These are phyloP conservation scores for Backusella sp. DNA, from an alignment of 192 early-diverging fungal genomes.

Conservation along the genomic window DNA sequence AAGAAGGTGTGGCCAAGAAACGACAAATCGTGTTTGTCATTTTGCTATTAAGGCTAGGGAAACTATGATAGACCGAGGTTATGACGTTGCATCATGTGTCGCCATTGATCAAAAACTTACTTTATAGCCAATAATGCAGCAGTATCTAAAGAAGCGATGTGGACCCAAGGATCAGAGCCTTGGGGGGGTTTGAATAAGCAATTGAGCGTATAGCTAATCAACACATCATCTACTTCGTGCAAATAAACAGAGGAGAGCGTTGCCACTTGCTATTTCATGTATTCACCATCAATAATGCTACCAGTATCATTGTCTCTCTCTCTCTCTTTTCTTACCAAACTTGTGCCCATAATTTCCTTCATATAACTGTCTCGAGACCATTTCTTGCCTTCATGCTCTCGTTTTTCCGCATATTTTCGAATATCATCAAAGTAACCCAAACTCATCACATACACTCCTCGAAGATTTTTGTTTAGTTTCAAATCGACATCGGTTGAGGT, in stretches of 20 bases:
- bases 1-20: slow-evolving; percentile 48
- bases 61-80: slow-evolving; percentile 6
- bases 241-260: slow-evolving; percentile 46
- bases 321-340: slow-evolving; percentile 38
- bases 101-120: slow-evolving; percentile 15
- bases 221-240: slow-evolving; percentile 48
- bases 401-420: slow-evolving; percentile 38
- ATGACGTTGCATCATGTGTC: background rate
- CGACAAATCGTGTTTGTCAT: slow-evolving; percentile 47
- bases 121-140: slow-evolving; percentile 42
- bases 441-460: slow-evolving; percentile 48
- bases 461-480: slow-evolving; percentile 40
- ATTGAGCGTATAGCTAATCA: slow-evolving; percentile 39
- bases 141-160: slow-evolving; percentile 39
- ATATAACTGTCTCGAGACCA: slow-evolving; percentile 42
- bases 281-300: background rate
- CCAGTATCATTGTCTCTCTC: background rate
- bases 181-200: slow-evolving; percentile 42
- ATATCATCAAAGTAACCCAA: slow-evolving; percentile 56
- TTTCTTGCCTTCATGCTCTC: slow-evolving; percentile 41
- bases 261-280: slow-evolving; percentile 42
- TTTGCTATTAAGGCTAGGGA: slow-evolving; percentile 24
- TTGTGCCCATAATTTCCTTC: slow-evolving; percentile 54
- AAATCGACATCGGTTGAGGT: slow-evolving; percentile 13
- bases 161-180: slow-evolving; percentile 37